These are phyloP conservation scores for Phytopythium mirpurense DNA, from an alignment of 352 stramenopile species.

Conservation along the genomic window DNA sequence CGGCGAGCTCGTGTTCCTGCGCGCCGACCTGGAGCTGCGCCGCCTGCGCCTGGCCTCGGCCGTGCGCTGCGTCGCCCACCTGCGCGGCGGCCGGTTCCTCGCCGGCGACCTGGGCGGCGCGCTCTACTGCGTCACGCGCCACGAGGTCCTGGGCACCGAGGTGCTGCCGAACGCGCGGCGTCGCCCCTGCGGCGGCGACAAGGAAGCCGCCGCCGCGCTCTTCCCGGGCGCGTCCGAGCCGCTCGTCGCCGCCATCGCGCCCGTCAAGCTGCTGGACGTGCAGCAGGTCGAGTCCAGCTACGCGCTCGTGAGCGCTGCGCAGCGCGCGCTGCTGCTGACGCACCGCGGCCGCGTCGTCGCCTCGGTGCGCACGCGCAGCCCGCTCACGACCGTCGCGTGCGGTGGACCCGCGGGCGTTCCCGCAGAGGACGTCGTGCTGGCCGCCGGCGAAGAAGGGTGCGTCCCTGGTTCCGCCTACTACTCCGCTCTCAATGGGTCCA, in stretches of 20 bases:
- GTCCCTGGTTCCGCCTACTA: neutral
- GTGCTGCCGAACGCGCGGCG: neutral
- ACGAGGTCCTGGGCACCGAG: constrained; percentile 48
- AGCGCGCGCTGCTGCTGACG: constrained; percentile 43
- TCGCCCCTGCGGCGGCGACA: no score
- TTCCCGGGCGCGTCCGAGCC: constrained; percentile 22
- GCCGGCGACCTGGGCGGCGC: constrained; percentile 34
- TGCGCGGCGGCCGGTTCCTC: constrained; percentile 30
- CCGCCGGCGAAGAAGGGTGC: constrained; percentile 43
- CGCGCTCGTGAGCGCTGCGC: constrained; percentile 31
- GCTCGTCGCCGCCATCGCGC: constrained; percentile 26
- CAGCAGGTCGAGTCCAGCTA: constrained; percentile 53
- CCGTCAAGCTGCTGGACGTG: constrained; percentile 32
- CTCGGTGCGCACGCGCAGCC: constrained; percentile 19
- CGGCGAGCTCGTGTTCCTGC: constrained; percentile 46
- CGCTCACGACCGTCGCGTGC: constrained; percentile 26
- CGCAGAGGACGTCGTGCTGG: constrained; percentile 26
- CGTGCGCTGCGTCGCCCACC: constrained; percentile 31
- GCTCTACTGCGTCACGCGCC: constrained; percentile 47
- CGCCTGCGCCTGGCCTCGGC: constrained; percentile 34
- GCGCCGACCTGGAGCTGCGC: constrained; percentile 37
- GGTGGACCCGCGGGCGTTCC: constrained; percentile 5
- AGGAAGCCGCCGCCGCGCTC: constrained; percentile 12
- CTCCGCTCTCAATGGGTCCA: no score
- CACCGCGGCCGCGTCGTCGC: constrained; percentile 30